phyloP scores from a whole-genome alignment of 2,329 filamentous ascomycete species.

The Sclerotinia borealis region DNA sequence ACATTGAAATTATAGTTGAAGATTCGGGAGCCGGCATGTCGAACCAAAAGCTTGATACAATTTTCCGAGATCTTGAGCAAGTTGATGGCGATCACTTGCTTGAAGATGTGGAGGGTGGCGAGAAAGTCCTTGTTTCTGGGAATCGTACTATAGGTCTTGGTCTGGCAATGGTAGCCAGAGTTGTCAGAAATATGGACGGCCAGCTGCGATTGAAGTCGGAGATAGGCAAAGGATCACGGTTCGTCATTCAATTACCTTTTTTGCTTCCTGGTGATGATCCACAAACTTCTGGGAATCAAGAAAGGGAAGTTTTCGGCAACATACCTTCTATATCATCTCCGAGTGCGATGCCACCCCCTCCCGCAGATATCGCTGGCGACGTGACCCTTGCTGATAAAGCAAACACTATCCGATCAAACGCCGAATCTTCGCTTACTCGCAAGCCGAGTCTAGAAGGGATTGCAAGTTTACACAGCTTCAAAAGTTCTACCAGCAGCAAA shows the following conservation, averaged over 20 bases:
- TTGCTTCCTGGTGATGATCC: conserved; percentile 45
- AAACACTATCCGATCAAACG: conserved; percentile 23
- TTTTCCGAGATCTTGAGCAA: conserved; percentile 55
- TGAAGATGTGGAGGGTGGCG: conserved; percentile 28
- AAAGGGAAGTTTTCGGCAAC: background rate
- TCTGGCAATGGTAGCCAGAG: conserved; percentile 80
- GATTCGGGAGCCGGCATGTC: conserved; percentile 74
- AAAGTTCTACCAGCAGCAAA: conserved; percentile 24
- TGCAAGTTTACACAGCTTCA: conserved; percentile 25
- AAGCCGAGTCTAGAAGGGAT: conserved; percentile 23
- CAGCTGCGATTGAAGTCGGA: conserved; percentile 81
- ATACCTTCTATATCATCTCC: background rate
- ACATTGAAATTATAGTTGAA: conserved; percentile 67
- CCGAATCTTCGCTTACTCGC: background rate
- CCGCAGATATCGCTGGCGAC: conserved; percentile 41
- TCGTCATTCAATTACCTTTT: conserved; percentile 75
- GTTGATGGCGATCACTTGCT: conserved; percentile 40
- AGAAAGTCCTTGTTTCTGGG: conserved; percentile 27
- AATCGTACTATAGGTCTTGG: conserved; percentile 66
- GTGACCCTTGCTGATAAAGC: conserved; percentile 54
- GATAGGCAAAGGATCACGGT: conserved; percentile 73
- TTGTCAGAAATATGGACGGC: conserved; percentile 84
- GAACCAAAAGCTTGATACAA: conserved; percentile 47
- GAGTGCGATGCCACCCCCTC: conserved; percentile 15
- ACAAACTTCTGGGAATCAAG: conserved; percentile 1